These are phyloP conservation scores for Cladorrhinum sp. DNA, from an alignment of 2,329 filamentous ascomycete species.

Conservation along the genomic window DNA sequence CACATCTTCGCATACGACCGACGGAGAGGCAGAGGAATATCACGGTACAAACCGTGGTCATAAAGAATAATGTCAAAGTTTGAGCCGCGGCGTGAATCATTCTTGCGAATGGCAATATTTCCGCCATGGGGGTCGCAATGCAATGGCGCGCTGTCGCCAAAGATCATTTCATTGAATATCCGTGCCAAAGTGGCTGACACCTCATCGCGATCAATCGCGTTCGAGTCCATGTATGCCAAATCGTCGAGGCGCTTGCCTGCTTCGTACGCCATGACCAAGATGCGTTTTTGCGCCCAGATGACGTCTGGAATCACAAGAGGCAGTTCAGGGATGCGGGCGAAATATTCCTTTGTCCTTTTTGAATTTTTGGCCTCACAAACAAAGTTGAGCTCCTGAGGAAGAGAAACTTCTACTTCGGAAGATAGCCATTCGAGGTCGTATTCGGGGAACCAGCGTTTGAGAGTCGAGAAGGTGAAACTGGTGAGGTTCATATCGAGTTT, in stretches of 20 bases:
- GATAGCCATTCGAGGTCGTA: slow-evolving; percentile 97
- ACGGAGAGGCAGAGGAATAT: slow-evolving; percentile 75
- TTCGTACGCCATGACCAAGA: slow-evolving; percentile 93
- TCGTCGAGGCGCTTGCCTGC: slow-evolving; percentile 86
- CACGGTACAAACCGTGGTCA: slow-evolving; percentile 93
- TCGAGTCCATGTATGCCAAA: slow-evolving; percentile 76
- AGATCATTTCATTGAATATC: slow-evolving; percentile 99
- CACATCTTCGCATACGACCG: slow-evolving; percentile 94
- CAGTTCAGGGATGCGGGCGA: slow-evolving; percentile 67
- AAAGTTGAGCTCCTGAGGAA: slow-evolving; percentile 92
- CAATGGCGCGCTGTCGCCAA: slow-evolving; percentile 79
- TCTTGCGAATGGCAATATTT: slow-evolving; percentile 88
- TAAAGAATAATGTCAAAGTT: slow-evolving; percentile 98
- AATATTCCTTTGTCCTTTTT: slow-evolving; percentile 73
- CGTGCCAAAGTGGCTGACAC: slow-evolving; percentile 86
- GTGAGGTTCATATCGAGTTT: slow-evolving; percentile 84
- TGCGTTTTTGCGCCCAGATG: slow-evolving; percentile 81
- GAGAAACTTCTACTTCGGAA: slow-evolving; percentile 83
- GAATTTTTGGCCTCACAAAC: slow-evolving; percentile 82
- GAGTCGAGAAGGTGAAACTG: slow-evolving; percentile 79
- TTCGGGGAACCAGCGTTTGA: slow-evolving; percentile 93
- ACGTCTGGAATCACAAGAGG: slow-evolving; percentile 88
- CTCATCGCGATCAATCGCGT: slow-evolving; percentile 89
- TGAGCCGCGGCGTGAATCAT: slow-evolving; percentile 52
- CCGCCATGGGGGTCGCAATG: slow-evolving; percentile 98